Conservation (phyloP, 139 green algal species). For the Coelastrella sp. region DNA sequence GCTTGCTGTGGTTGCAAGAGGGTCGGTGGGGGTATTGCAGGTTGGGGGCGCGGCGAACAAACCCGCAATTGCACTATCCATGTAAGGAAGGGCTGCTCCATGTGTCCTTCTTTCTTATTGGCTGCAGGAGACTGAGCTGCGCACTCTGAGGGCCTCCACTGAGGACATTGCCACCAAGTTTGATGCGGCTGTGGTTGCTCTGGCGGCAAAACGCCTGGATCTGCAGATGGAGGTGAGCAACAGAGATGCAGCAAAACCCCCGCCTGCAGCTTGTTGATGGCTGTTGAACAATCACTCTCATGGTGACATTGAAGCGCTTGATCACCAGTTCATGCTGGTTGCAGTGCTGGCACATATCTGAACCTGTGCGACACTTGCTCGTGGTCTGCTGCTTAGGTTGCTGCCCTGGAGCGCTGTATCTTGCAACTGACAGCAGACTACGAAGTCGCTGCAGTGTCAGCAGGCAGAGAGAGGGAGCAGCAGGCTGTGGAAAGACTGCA, state of each 20-base stretch:
- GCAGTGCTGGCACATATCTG: background rate
- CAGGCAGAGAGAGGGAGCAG: background rate
- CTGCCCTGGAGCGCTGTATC: constrained; percentile 20
- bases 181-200: constrained; percentile 28
- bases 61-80: too few species aligned
- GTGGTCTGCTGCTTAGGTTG: background rate
- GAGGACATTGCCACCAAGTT: constrained; percentile 43
- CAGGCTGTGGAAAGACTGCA: background rate
- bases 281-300: too few species aligned
- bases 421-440: constrained; percentile 28
- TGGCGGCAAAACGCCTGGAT: constrained; percentile 15
- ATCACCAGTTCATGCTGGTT: too few species aligned
- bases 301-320: too few species aligned
- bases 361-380: background rate
- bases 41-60: too few species aligned
- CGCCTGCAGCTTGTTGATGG: background rate
- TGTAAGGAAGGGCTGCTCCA: too few species aligned
- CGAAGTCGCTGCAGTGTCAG: constrained; percentile 4
- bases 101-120: background rate
- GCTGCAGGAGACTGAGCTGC: constrained; percentile 44
- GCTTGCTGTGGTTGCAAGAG: too few species aligned
- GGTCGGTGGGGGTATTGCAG: too few species aligned
- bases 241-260: background rate
- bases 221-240: constrained; percentile 28
- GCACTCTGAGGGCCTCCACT: constrained; percentile 33